Conservation (phyloP, 129 eudicot genomes). For the Deinandra increscens region DNA sequence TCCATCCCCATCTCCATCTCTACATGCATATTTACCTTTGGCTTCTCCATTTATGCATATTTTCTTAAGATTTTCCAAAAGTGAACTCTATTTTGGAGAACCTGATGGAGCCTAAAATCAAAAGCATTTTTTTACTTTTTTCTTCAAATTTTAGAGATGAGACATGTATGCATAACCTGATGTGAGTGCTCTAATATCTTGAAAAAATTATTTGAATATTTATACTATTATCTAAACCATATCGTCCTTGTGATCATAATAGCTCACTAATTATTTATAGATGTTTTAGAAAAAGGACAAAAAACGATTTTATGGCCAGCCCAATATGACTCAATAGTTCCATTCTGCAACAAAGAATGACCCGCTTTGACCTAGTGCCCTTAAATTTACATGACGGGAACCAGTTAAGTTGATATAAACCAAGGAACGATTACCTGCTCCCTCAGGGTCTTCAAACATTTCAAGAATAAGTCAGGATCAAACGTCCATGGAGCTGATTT, state of each 20-base stretch:
- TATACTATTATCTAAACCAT: neutral
- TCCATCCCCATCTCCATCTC: too few relatives aligned
- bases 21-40: too few relatives aligned
- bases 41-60: too few relatives aligned
- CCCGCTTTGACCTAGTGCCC: neutral
- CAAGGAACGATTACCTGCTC: constrained; percentile 49
- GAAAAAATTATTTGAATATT: neutral
- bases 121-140: too few relatives aligned
- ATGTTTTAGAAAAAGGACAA: neutral
- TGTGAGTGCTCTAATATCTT: too few relatives aligned
- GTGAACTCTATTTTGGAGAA: too few relatives aligned
- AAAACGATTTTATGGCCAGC: neutral
- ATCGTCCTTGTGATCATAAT: neutral
- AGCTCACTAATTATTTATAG: neutral
- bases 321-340: neutral
- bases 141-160: too few relatives aligned
- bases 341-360: neutral
- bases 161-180: too few relatives aligned
- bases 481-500: constrained; percentile 97
- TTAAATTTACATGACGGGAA: constrained; percentile 1
- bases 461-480: constrained; percentile 56
- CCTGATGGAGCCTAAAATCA: too few relatives aligned
- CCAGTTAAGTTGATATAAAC: constrained; percentile 12
- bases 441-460: constrained; percentile 63
- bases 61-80: too few relatives aligned